Conservation (phyloP, 169 alveolate genomes). For the Babesia sp. region DNA sequence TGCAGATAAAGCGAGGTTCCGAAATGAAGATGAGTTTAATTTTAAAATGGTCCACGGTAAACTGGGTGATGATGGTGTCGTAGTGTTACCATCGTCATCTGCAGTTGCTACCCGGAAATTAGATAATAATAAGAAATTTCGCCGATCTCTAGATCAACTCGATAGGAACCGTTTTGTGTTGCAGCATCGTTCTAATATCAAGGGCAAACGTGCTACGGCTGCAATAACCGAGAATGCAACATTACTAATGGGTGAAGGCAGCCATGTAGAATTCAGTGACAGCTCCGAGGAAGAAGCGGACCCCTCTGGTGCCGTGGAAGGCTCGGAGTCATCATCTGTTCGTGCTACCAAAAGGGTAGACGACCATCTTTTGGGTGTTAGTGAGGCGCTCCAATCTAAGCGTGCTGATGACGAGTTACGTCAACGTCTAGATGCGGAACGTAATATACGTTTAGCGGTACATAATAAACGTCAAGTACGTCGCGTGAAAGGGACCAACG, state of each 20-base stretch:
- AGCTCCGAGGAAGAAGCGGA: background rate
- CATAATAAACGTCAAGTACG: conserved; percentile 41
- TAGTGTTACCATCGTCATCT: conserved; percentile 36
- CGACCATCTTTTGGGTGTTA: conserved; percentile 7
- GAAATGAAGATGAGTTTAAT: conserved; percentile 64
- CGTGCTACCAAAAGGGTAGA: background rate
- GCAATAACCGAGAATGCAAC: conserved; percentile 21
- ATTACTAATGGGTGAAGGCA: conserved; percentile 14
- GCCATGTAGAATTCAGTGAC: conserved; percentile 9
- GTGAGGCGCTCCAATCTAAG: conserved; percentile 1
- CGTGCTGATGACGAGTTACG: conserved; percentile 5
- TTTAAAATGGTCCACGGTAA: conserved; percentile 57
- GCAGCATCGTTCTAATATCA: conserved; percentile 23
- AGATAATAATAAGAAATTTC: conserved; percentile 18
- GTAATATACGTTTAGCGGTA: conserved; percentile 30
- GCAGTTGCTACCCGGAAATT: conserved; percentile 19
- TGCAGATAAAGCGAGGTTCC: conserved; percentile 41
- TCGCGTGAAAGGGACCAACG: conserved; percentile 6
- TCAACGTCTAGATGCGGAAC: conserved; percentile 41
- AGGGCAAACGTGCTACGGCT: conserved; percentile 5
- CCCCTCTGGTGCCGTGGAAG: background rate
- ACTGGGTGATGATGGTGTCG: conserved; percentile 57
- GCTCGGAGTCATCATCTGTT: background rate
- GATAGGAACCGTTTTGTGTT: conserved; percentile 44
- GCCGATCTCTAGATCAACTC: conserved; percentile 9